Evolutionary conservation across 2,329 filamentous ascomycete genomes (phyloP).

Genomic region (Botrytis tulipae): DNA sequence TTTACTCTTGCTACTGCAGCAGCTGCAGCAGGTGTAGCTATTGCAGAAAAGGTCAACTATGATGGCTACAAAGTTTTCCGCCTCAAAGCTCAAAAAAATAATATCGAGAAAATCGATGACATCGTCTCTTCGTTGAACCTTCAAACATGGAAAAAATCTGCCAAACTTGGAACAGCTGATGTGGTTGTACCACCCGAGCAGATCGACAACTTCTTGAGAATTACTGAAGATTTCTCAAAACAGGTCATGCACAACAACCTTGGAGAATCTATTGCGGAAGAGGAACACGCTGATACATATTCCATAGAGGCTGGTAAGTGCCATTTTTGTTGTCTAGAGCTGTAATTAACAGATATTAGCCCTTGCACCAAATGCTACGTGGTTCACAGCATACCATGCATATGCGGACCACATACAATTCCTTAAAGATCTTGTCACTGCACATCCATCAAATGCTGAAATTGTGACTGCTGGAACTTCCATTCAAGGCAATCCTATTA

Average conservation of each 20-base stretch:
- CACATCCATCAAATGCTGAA: slow-evolving; percentile 48
- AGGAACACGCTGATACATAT: slow-evolving; percentile 30
- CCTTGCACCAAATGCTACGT: slow-evolving; percentile 41
- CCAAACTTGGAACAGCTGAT: slow-evolving; percentile 39
- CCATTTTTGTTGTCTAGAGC: slow-evolving; percentile 21
- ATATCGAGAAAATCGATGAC: slow-evolving; percentile 39
- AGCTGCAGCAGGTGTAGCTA: neutral
- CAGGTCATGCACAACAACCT: slow-evolving; percentile 46
- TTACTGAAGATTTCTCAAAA: slow-evolving; percentile 37
- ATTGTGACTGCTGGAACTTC: slow-evolving; percentile 51
- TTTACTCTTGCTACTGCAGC: slow-evolving; percentile 4
- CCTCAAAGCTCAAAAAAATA: slow-evolving; percentile 38
- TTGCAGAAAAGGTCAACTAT: slow-evolving; percentile 38
- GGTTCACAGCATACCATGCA: slow-evolving; percentile 54
- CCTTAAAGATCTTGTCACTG: slow-evolving; percentile 46
- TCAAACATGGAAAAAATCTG: slow-evolving; percentile 40
- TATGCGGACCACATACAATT: slow-evolving; percentile 53
- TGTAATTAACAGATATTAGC: slow-evolving; percentile 25
- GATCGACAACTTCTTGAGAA: slow-evolving; percentile 41
- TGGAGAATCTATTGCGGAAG: slow-evolving; percentile 44
- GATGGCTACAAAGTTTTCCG: slow-evolving; percentile 45
- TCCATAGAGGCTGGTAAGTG: slow-evolving; percentile 14
- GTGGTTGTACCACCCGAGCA: slow-evolving; percentile 44
- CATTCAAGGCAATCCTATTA: slow-evolving; percentile 45
- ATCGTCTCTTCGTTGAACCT: slow-evolving; percentile 41